Evolutionary conservation across 2,329 filamentous ascomycete species (phyloP), one percentile per base, ranked within the genome.

Genomic region (Colletotrichum spinosum): DNA sequence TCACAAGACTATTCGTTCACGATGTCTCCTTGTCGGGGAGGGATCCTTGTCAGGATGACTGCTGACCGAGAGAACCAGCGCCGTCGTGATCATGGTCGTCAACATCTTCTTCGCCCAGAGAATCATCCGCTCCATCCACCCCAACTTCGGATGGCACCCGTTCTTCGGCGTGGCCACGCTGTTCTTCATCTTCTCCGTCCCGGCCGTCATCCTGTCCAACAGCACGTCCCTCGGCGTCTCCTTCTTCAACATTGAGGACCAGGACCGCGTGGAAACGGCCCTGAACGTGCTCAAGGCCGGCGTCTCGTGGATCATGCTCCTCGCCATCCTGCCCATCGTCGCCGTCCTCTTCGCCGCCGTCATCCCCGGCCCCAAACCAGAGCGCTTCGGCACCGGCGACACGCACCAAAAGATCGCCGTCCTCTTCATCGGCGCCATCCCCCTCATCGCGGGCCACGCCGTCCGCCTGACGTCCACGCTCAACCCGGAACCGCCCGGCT

Each of bases 1-100:
- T 63, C 25, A 25, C 4, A n/a, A n/a, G n/a, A n/a, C n/a, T n/a
- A n/a, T n/a, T n/a, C n/a, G n/a, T n/a, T n/a, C 25, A 25, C 4
- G 1, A 25, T 25, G 25, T 25, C 25, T 25, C 25, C 25, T 25
- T 25, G 25, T 25, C 25, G 25, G 25, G 25, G 15, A 15, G 15
- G 13, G 6, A 49, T 6, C 9, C 34, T 33, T 0, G 76, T 72
- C 66, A 77, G 2, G 13, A 79, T 63, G 80, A n/a, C 54, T 62
- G 5, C 65, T 11, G 4, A 11, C 87, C 69, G 80, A 88, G 4
- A 88, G 4, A 3, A 3, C 2, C 38, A 74, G 79, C n/a, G 73
- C 78, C 7, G 72, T 78, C 13, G 67, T 78, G 7, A 48, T 78
- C 11, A 79, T 79, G 56, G 66, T 76, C 46, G 69, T 78, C 67